Evolutionary conservation across 768 basidiomycete species (phyloP).

Genomic region (Leccinellum rugosiceps): DNA sequence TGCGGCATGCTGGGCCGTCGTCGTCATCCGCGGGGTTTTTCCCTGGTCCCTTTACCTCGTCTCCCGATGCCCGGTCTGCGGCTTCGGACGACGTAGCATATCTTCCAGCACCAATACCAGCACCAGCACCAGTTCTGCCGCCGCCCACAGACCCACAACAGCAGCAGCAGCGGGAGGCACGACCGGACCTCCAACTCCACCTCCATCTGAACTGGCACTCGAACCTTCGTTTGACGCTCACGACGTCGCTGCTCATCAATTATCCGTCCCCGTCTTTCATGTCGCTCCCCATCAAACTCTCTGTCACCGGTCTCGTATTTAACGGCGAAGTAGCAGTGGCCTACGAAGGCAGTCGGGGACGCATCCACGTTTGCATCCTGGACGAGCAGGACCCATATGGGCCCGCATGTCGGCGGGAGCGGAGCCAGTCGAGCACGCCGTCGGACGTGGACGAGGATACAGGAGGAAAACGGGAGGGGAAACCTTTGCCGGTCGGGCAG

Average conservation of each 20-base stretch:
- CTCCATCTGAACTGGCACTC: constrained; percentile 84
- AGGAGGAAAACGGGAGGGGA: constrained; percentile 45
- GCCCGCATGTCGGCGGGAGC: constrained; percentile 58
- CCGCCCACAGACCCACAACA: constrained; percentile 27
- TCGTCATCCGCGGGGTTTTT: constrained; percentile 23
- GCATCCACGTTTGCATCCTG: constrained; percentile 85
- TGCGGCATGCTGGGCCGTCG: neutral
- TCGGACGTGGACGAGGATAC: constrained; percentile 63
- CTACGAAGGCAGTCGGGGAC: constrained; percentile 77
- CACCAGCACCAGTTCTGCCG: neutral
- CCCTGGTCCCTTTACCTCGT: constrained; percentile 33
- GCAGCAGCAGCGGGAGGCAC: constrained; percentile 21
- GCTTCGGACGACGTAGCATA: neutral
- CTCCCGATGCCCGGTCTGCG: constrained; percentile 19
- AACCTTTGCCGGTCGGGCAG: constrained; percentile 77
- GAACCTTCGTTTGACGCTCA: constrained; percentile 82
- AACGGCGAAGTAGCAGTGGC: constrained; percentile 86
- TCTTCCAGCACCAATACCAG: neutral
- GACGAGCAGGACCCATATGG: constrained; percentile 87
- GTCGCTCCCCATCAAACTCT: constrained; percentile 92
- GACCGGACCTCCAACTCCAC: constrained; percentile 83
- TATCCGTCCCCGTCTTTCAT: constrained; percentile 97
- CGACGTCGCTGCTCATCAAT: constrained; percentile 93
- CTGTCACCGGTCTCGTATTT: constrained; percentile 86
- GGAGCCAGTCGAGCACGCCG: constrained; percentile 46